These are phyloP conservation scores for Aegilops longissima DNA, from an alignment of 176 grass and related monocot genomes.

Conservation along the genomic window DNA sequence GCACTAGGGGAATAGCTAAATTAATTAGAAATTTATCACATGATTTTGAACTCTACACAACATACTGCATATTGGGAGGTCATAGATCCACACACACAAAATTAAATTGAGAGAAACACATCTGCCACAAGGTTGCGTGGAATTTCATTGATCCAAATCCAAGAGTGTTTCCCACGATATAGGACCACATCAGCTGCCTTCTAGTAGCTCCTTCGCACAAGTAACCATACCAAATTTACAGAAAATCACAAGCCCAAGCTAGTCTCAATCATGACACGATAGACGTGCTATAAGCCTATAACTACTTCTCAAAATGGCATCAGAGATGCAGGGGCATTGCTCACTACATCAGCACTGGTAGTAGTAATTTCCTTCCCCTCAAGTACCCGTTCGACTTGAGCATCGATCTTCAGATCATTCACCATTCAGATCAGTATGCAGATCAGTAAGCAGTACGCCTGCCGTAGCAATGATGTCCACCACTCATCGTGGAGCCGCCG, in stretches of 20 bases:
- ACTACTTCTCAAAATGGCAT: background rate
- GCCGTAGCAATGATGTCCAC: slow-evolving; percentile 40
- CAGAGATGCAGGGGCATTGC: background rate
- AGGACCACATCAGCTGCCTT: background rate
- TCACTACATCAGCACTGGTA: background rate
- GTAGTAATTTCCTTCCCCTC: background rate
- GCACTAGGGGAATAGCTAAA: no score
- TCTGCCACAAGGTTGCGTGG: background rate
- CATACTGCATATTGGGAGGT: no score
- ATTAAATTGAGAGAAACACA: no score
- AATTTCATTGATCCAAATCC: background rate
- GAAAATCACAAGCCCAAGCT: background rate
- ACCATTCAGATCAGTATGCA: slow-evolving; percentile 22
- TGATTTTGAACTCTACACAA: no score
- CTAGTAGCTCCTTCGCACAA: no score
- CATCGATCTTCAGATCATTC: slow-evolving; percentile 19
- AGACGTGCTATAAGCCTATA: background rate
- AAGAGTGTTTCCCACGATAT: background rate
- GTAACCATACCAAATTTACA: background rate
- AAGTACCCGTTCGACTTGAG: background rate
- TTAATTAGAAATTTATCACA: no score
- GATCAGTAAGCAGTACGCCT: slow-evolving; percentile 33
- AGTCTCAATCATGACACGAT: background rate
- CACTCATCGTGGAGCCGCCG: slow-evolving; percentile 40
- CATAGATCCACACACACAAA: background rate